Percentiles rank a stretch among this genome's conserved stretches.
phyloP scores from a whole-genome alignment of 73 alveolate genomes.

The Paramecium tetraurelia region DNA sequence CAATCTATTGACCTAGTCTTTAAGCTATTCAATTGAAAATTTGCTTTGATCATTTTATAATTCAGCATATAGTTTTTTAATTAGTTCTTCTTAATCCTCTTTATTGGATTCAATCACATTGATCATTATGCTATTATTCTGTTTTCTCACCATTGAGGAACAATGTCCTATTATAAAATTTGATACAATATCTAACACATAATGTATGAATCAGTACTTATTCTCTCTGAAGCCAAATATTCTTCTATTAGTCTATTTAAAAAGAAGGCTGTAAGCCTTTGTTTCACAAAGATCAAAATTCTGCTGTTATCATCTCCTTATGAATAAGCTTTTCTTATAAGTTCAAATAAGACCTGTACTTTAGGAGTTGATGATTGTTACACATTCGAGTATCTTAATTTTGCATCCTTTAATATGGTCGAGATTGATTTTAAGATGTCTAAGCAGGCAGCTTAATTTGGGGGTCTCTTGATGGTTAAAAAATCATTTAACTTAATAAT shows the following conservation, averaged over 20 bases:
- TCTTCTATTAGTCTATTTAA: background rate
- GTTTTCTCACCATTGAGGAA: background rate
- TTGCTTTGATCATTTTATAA: background rate
- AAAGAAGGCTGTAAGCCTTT: conserved; percentile 5
- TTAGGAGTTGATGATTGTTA: background rate
- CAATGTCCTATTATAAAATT: background rate
- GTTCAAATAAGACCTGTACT: background rate
- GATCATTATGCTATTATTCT: background rate
- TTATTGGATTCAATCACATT: background rate
- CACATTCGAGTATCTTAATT: background rate
- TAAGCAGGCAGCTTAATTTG: background rate
- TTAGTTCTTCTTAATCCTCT: background rate
- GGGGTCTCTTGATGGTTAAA: background rate
- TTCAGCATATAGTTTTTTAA: background rate
- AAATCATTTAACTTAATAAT: background rate
- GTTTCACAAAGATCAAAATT: background rate
- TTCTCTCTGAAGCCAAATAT: background rate
- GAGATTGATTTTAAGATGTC: background rate
- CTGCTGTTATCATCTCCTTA: background rate
- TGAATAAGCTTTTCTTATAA: background rate
- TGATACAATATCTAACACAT: background rate
- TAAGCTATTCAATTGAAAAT: background rate
- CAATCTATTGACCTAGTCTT: background rate
- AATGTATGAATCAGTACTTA: background rate
- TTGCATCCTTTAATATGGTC: background rate